Conservation (phyloP, 2,329 filamentous ascomycete genomes). For the Colletotrichum higginsianum region DNA sequence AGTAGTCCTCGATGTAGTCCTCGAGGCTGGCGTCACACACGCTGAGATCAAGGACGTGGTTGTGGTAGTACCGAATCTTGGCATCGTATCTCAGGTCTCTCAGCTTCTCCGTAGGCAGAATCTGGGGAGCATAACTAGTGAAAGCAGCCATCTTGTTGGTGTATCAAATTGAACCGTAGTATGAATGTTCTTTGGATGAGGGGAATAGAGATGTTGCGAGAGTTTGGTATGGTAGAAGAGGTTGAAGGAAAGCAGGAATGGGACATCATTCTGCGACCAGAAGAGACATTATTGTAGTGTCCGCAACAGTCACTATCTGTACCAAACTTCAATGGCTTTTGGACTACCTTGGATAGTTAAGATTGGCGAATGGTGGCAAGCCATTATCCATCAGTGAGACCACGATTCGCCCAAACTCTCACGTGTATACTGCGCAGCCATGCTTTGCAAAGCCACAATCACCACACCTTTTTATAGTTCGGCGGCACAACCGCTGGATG, state of each 20-base stretch:
- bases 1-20: conserved; percentile 33
- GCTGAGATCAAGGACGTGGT: conserved; percentile 13
- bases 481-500: not conserved
- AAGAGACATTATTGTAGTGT: not conserved
- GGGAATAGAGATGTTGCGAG: not conserved
- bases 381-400: not conserved
- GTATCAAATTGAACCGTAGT: not conserved
- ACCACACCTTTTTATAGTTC: not conserved
- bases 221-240: not conserved
- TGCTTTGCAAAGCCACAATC: not conserved
- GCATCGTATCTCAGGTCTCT: conserved; percentile 20
- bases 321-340: not conserved
- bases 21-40: conserved; percentile 15
- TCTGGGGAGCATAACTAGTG: not conserved
- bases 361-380: not conserved
- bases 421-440: not conserved
- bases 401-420: not conserved
- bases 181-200: not conserved
- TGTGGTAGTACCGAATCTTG: conserved; percentile 7
- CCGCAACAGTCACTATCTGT: not conserved
- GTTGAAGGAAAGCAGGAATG: not conserved
- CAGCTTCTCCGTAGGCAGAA: conserved; percentile 11
- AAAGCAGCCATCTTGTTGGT: not conserved
- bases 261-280: too few species aligned
- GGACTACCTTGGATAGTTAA: not conserved